These are phyloP conservation scores for Auriculariales sp. DNA, from an alignment of 768 basidiomycete species.

Conservation along the genomic window DNA sequence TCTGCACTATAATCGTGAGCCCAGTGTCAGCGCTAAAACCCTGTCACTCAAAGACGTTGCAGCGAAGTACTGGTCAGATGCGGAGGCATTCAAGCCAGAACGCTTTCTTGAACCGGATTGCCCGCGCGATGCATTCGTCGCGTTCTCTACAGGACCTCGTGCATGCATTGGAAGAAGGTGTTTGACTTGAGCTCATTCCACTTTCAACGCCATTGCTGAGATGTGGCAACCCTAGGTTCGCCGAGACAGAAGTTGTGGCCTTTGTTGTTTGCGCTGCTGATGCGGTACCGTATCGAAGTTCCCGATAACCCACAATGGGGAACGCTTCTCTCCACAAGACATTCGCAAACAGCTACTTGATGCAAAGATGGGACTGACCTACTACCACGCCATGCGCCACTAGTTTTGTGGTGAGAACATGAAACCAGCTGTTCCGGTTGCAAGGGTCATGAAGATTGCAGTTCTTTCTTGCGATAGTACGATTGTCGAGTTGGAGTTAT, in stretches of 20 bases:
- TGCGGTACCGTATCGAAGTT: background rate
- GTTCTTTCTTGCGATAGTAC: too few species aligned
- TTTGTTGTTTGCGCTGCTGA: background rate
- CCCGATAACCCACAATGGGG: background rate
- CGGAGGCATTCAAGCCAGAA: slow-evolving; percentile 1
- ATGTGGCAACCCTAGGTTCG: background rate
- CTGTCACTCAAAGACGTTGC: background rate
- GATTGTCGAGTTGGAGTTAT: too few species aligned
- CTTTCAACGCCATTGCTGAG: background rate
- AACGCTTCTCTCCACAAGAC: too few species aligned
- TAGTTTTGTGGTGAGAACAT: too few species aligned
- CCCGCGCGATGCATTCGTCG: slow-evolving; percentile 4
- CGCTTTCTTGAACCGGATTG: slow-evolving; percentile 3
- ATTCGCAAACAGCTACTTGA: too few species aligned
- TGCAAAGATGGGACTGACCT: too few species aligned
- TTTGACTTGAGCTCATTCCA: background rate
- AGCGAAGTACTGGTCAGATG: slow-evolving; percentile 4
- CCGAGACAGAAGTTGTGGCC: slow-evolving; percentile 3
- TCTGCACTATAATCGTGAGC: background rate
- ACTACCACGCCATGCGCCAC: too few species aligned
- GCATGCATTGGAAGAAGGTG: slow-evolving; percentile 3
- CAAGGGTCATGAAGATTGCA: too few species aligned
- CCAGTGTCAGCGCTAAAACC: too few species aligned
- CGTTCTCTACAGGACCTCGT: slow-evolving; percentile 3
- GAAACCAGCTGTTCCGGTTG: too few species aligned